Evolutionary conservation across 2,329 filamentous ascomycete genomes (phyloP).

Genomic region (Arachnomyces sp.): DNA sequence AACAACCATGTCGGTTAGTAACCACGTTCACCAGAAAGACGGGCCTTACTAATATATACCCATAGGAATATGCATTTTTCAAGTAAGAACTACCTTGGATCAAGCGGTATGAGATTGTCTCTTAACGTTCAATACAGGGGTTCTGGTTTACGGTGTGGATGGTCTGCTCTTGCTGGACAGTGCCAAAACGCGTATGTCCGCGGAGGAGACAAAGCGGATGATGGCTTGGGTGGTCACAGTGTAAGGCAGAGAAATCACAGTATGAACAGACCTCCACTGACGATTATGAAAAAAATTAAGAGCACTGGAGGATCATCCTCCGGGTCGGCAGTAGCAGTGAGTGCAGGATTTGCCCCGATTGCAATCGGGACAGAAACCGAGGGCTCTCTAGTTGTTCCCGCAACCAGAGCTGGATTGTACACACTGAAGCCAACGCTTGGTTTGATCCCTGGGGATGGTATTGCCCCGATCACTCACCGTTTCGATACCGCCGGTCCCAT

Average conservation of each 20-base stretch:
- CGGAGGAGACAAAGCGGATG: constrained; percentile 15
- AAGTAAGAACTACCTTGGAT: no score
- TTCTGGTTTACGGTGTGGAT: constrained; percentile 13
- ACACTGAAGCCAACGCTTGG: constrained; percentile 27
- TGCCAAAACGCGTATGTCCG: constrained; percentile 20
- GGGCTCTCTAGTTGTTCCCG: constrained; percentile 25
- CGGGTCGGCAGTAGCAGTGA: constrained; percentile 25
- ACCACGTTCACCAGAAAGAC: no score
- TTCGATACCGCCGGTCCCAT: constrained; percentile 4
- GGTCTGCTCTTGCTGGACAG: constrained; percentile 21
- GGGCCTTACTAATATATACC: no score
- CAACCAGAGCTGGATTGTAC: constrained; percentile 25
- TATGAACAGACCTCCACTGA: background rate
- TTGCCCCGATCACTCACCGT: constrained; percentile 18
- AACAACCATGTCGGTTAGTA: constrained; percentile 21
- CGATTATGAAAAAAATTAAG: constrained; percentile 5
- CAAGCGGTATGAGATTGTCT: background rate
- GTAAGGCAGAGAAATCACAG: constrained; percentile 5
- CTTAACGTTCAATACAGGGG: constrained; percentile 3
- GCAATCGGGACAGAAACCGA: constrained; percentile 28
- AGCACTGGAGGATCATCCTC: constrained; percentile 27
- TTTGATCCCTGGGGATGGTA: constrained; percentile 21
- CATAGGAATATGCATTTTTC: no score
- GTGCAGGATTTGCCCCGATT: constrained; percentile 25
- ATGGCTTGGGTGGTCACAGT: constrained; percentile 16